phyloP scores from a whole-genome alignment of 805 yeast genomes.

The Monosporozyma unispora region DNA sequence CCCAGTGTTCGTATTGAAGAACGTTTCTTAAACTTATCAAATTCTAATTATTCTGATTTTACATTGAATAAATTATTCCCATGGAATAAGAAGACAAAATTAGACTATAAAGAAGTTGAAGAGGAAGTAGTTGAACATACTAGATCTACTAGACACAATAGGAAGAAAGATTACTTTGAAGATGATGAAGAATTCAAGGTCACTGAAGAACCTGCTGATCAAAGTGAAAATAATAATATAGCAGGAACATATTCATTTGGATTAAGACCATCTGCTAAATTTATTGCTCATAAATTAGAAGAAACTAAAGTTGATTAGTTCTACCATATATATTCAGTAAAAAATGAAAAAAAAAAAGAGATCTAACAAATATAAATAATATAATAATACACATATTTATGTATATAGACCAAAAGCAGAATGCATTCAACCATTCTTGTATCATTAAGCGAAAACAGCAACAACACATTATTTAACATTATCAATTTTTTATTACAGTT shows the following conservation, averaged over 20 bases:
- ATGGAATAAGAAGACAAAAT: constrained; percentile 3
- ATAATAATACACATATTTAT: neutral
- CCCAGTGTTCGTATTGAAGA: constrained; percentile 47
- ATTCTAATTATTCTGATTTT: constrained; percentile 1
- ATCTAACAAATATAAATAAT: neutral
- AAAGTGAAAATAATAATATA: constrained; percentile 14
- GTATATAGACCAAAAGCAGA: neutral
- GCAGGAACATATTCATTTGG: constrained; percentile 20
- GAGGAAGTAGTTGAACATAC: constrained; percentile 11
- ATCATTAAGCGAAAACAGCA: neutral
- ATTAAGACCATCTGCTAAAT: constrained; percentile 60
- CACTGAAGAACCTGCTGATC: constrained; percentile 16
- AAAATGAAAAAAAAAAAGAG: neutral
- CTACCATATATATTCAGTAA: neutral
- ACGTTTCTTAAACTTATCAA: constrained; percentile 30
- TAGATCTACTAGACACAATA: constrained; percentile 2
- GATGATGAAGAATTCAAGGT: constrained; percentile 12
- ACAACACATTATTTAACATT: no score
- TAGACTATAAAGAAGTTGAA: constrained; percentile 20
- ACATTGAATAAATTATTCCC: constrained; percentile 4
- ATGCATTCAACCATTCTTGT: neutral
- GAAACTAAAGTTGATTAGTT: neutral
- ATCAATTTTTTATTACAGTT: no score
- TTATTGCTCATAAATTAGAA: constrained; percentile 49
- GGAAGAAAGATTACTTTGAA: constrained; percentile 2